These are phyloP conservation scores for Didymella arachidicola DNA, from an alignment of 2,329 filamentous ascomycete species.

Conservation along the genomic window DNA sequence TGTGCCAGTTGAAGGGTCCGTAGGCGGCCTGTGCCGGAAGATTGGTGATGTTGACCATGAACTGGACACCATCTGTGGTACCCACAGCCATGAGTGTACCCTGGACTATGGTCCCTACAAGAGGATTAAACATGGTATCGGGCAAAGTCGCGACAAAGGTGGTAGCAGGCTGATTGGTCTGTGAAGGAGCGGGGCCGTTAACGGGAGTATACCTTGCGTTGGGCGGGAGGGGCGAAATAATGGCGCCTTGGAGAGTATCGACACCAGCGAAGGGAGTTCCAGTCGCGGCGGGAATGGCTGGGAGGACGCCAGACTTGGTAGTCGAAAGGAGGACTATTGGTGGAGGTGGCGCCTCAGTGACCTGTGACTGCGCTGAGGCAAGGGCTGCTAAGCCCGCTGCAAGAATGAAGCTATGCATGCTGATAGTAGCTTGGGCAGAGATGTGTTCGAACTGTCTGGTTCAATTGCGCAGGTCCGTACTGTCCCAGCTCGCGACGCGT, in stretches of 20 bases:
- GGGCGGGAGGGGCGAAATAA: slow-evolving; percentile 32
- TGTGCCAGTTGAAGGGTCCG: slow-evolving; percentile 47
- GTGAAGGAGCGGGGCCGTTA: slow-evolving; percentile 31
- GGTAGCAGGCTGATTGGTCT: slow-evolving; percentile 28
- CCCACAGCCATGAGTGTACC: slow-evolving; percentile 46
- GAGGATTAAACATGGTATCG: slow-evolving; percentile 32
- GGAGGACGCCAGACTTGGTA: slow-evolving; percentile 36
- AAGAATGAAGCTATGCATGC: slow-evolving; percentile 15
- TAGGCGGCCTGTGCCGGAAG: slow-evolving; percentile 42
- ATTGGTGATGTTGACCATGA: slow-evolving; percentile 50
- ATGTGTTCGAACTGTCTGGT: not conserved
- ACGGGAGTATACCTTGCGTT: slow-evolving; percentile 34
- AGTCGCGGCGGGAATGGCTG: slow-evolving; percentile 23
- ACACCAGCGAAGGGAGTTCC: slow-evolving; percentile 31
- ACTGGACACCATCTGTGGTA: slow-evolving; percentile 43
- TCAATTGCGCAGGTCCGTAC: not conserved
- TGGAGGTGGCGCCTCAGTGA: slow-evolving; percentile 30
- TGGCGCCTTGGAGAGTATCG: slow-evolving; percentile 38
- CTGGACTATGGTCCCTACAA: slow-evolving; percentile 31
- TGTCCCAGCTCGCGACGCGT: not conserved
- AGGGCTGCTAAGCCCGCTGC: slow-evolving; percentile 22
- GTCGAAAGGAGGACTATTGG: slow-evolving; percentile 25
- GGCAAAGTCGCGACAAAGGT: slow-evolving; percentile 38
- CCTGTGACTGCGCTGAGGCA: slow-evolving; percentile 24
- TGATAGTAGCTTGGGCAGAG: not conserved